phyloP scores from a whole-genome alignment of 2,329 filamentous ascomycete species.

The Knoxdaviesia proteae region DNA sequence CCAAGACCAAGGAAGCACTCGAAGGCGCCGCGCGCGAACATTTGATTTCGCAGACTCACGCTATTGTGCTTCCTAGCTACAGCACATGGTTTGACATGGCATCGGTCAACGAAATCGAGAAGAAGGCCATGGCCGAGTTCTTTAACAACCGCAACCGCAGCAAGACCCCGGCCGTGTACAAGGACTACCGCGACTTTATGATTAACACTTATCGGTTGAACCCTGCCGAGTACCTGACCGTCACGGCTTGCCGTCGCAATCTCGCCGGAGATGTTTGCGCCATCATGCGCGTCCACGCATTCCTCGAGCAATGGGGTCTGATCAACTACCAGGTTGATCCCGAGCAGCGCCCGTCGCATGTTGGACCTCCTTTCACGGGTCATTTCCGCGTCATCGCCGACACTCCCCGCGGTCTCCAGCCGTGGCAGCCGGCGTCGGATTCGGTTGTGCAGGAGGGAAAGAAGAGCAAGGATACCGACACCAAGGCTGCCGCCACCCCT shows the following conservation, averaged over 20 bases:
- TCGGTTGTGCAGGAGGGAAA: constrained; percentile 43
- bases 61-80: constrained; percentile 92
- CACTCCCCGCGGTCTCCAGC: constrained; percentile 81
- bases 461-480: constrained; percentile 48
- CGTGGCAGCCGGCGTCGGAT: constrained; percentile 79
- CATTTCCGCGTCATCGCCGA: constrained; percentile 95
- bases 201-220: constrained; percentile 97
- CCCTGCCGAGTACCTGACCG: constrained; percentile 86
- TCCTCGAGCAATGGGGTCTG: constrained; percentile 94
- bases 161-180: constrained; percentile 93
- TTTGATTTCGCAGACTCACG: constrained; percentile 79
- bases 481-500: constrained; percentile 42
- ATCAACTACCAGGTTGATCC: constrained; percentile 99
- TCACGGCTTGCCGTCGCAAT: constrained; percentile 88
- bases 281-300: constrained; percentile 96
- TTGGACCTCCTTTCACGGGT: constrained; percentile 89
- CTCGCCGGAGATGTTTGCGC: constrained; percentile 93
- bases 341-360: constrained; percentile 82
- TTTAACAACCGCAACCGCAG: constrained; percentile 97
- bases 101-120: constrained; percentile 72
- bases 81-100: constrained; percentile 99
- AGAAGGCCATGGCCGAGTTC: constrained; percentile 88
- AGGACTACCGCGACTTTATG: constrained; percentile 99
- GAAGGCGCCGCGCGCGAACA: constrained; percentile 81
- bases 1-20: constrained; percentile 57